Base-by-base conservation (phyloP, 352 stramenopile genomes). In the Phytophthora vignae region DNA sequence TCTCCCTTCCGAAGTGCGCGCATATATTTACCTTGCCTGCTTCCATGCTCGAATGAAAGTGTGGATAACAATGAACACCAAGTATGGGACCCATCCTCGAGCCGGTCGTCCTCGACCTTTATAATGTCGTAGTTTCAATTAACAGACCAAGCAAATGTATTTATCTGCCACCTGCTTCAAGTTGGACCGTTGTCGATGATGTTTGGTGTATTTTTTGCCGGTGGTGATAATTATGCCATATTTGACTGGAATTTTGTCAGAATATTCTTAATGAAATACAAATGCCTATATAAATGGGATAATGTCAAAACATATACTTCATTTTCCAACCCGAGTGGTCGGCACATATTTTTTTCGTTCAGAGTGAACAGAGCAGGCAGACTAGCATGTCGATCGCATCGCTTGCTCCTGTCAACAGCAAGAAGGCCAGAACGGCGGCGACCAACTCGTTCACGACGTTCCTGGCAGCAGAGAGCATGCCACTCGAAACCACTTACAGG, bases 401-500 rank as follows among this genome's bases (percentile, higher is more conserved):
- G 12, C 25, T 48, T 4, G 42, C 46, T 21, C 2, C 38, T 17
- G 38, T 22, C 19, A 40, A 55, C 42, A 63, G 56, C 50, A 36
- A 42, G 25, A 56, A 56, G 50, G 50, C 50, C 19, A 36, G 50
- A 7, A 17, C 11, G 50, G 40, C 50, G 10, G 50, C 56, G 14
- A 63, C 55, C 17, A 50, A 61, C 52, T 48, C 38, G 2, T 61
- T 68, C 52, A 56, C 15, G 3, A 33, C 9, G 4, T 69, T 69
- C 49, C 40, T 69, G 31, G 38, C 6, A 21, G 25, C 25, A 15
- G 38, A 62, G 15, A 42, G 38, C 27, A 48, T 69, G 11, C 29
- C 38, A 19, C 3, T 69, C 10, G 27, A 49, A 2, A 17, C 5
- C 25, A 42, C 52, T 27, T 22, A 50, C 7, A 1, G 49, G 29